Evolutionary conservation across 2,329 filamentous ascomycete species (phyloP).

Genomic region (Elsinoe arachidis): DNA sequence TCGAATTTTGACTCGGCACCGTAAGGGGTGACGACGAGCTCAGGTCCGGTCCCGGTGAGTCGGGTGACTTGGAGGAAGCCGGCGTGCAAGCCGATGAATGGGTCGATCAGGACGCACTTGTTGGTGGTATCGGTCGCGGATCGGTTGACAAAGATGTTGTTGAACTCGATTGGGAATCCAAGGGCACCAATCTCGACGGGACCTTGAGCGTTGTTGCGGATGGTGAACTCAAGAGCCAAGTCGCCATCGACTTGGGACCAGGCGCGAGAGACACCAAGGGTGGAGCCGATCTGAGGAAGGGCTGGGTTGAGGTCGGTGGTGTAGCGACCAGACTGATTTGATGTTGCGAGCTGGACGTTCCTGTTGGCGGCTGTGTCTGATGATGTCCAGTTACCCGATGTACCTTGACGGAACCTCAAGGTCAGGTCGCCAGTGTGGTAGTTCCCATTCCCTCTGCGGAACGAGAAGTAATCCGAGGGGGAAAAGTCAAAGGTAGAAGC

Average conservation of each 20-base stretch:
- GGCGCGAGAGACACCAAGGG: conserved; percentile 40
- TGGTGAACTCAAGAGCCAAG: conserved; percentile 44
- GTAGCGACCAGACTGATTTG: conserved; percentile 30
- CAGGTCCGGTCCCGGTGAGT: conserved; percentile 44
- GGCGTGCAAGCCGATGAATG: conserved; percentile 52
- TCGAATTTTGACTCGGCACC: conserved; percentile 42
- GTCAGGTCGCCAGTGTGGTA: conserved; percentile 54
- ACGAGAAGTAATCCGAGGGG: conserved; percentile 42
- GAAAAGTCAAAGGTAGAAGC: conserved; percentile 45
- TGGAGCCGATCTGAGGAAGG: conserved; percentile 30
- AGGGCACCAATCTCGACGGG: conserved; percentile 48
- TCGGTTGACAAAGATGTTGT: conserved; percentile 52
- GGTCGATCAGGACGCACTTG: conserved; percentile 49
- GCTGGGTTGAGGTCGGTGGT: conserved; percentile 21
- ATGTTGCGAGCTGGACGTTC: neutral
- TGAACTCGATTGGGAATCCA: conserved; percentile 53
- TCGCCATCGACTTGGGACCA: conserved; percentile 45
- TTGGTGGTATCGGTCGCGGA: conserved; percentile 40
- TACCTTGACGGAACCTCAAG: conserved; percentile 42
- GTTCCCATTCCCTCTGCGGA: conserved; percentile 43
- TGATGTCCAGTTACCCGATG: conserved; percentile 35
- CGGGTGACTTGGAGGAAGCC: conserved; percentile 49
- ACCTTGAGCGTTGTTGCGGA: conserved; percentile 37
- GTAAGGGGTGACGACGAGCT: conserved; percentile 48
- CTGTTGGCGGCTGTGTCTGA: conserved; percentile 38